Percentiles rank a stretch among this genome's conserved stretches.
These are phyloP conservation scores for Excoecaria agallocha DNA, from an alignment of 345 rosid genomes.

Conservation along the genomic window DNA sequence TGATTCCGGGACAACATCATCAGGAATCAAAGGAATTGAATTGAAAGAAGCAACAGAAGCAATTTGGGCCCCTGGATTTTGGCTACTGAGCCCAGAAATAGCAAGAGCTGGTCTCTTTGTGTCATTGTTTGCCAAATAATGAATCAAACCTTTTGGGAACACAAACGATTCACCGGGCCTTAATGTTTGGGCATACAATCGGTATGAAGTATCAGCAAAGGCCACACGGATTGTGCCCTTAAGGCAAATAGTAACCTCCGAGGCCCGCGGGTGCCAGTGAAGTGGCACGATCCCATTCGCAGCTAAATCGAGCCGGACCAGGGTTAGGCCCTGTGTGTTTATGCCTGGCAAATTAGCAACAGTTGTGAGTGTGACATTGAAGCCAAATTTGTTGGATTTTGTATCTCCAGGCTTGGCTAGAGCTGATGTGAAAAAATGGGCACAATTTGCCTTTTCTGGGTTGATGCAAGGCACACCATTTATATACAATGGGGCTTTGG, in stretches of 20 bases:
- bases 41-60: conserved; percentile 44
- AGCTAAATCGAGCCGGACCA: conserved; percentile 54
- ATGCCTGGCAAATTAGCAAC: conserved; percentile 55
- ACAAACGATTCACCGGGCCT: conserved; percentile 62
- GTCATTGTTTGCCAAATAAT: conserved; percentile 56
- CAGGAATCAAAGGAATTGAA: conserved; percentile 37
- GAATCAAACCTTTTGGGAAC: conserved; percentile 65
- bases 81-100: conserved; percentile 65
- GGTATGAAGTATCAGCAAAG: conserved; percentile 54
- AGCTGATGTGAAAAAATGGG: conserved; percentile 58
- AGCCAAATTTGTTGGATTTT: conserved; percentile 42
- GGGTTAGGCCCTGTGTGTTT: conserved; percentile 72
- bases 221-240: conserved; percentile 55
- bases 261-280: conserved; percentile 76
- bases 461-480: conserved; percentile 60
- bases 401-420: conserved; percentile 50
- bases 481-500: conserved; percentile 29
- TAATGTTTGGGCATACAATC: conserved; percentile 49
- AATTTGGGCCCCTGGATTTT: conserved; percentile 64
- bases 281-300: conserved; percentile 47
- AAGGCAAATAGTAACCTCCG: conserved; percentile 63
- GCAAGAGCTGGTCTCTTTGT: conserved; percentile 43
- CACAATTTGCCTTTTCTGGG: conserved; percentile 37
- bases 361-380: conserved; percentile 53
- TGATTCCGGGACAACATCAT: conserved; percentile 44